Evolutionary conservation across 768 basidiomycete species (phyloP).

Genomic region (Arthromyces matolae): DNA sequence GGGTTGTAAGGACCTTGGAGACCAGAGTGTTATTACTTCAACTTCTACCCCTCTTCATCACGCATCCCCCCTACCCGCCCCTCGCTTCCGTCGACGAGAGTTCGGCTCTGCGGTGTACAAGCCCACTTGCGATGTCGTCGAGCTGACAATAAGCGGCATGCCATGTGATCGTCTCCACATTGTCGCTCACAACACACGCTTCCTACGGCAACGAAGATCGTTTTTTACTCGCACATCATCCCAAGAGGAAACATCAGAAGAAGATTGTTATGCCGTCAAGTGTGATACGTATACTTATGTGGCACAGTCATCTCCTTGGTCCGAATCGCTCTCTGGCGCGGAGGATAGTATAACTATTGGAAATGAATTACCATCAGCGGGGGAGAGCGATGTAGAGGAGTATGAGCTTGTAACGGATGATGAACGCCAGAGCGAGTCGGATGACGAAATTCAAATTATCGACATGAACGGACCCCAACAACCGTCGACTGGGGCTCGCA

Average conservation of each 20-base stretch:
- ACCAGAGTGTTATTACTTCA: neutral
- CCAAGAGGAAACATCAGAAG: neutral
- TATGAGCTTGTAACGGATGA: neutral
- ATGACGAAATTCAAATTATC: neutral
- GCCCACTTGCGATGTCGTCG: neutral
- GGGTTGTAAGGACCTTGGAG: neutral
- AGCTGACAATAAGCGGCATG: slow-evolving; percentile 2
- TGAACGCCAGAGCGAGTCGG: neutral
- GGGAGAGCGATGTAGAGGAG: neutral
- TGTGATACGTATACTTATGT: neutral
- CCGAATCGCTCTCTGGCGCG: neutral
- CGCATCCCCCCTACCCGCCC: neutral
- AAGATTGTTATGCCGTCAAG: neutral
- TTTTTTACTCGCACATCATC: neutral
- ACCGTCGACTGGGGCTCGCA: too few species aligned
- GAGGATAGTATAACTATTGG: slow-evolving; percentile 1
- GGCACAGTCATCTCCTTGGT: neutral
- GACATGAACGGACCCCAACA: too few species aligned
- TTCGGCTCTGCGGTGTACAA: slow-evolving; percentile 1
- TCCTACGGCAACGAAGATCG: neutral
- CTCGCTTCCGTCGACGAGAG: neutral
- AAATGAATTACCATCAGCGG: neutral
- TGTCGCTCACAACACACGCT: slow-evolving; percentile 1
- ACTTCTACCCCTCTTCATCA: neutral
- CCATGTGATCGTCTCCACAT: neutral